These are phyloP conservation scores for Carnegiea gigantea DNA, from an alignment of 179 eudicot species.

Conservation along the genomic window DNA sequence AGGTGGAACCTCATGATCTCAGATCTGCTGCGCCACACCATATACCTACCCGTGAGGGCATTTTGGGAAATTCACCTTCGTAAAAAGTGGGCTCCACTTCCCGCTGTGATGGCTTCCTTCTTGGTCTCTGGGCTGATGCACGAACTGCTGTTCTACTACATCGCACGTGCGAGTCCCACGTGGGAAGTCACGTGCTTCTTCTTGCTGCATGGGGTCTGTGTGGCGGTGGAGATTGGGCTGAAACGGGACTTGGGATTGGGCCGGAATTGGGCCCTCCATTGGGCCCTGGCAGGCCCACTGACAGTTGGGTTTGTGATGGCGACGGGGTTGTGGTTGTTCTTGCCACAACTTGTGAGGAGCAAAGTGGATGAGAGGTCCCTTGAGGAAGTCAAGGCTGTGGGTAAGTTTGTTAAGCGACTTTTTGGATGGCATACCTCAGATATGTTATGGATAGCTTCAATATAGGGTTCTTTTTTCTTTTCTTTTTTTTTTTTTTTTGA, in stretches of 20 bases:
- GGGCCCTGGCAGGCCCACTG: conserved; percentile 32
- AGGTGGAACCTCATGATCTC: conserved; percentile 72
- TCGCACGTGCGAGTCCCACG: conserved; percentile 54
- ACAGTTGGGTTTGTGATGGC: conserved; percentile 58
- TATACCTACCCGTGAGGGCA: conserved; percentile 44
- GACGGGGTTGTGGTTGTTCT: conserved; percentile 64
- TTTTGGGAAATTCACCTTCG: conserved; percentile 25
- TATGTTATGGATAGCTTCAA: background rate
- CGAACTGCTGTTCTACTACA: conserved; percentile 51
- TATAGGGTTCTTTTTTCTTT: background rate
- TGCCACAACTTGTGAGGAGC: conserved; percentile 54
- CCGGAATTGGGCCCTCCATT: conserved; percentile 30
- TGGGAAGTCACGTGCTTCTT: conserved; percentile 69
- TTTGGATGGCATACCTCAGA: background rate
- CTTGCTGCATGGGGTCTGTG: conserved; percentile 53
- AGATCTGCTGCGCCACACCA: conserved; percentile 40
- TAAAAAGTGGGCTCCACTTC: conserved; percentile 27
- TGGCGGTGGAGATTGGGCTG: conserved; percentile 41
- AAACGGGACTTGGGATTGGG: conserved; percentile 35
- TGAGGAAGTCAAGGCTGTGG: conserved; percentile 41
- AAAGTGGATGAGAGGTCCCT: conserved; percentile 50
- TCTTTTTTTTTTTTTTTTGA: background rate
- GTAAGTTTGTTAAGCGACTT: conserved; percentile 18
- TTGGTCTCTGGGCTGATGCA: conserved; percentile 68
- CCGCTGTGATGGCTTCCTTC: conserved; percentile 46